Evolutionary conservation across 805 yeast genomes (phyloP), one percentile per base, ranked within the genome.

Genomic region (Candida ponderosae): DNA sequence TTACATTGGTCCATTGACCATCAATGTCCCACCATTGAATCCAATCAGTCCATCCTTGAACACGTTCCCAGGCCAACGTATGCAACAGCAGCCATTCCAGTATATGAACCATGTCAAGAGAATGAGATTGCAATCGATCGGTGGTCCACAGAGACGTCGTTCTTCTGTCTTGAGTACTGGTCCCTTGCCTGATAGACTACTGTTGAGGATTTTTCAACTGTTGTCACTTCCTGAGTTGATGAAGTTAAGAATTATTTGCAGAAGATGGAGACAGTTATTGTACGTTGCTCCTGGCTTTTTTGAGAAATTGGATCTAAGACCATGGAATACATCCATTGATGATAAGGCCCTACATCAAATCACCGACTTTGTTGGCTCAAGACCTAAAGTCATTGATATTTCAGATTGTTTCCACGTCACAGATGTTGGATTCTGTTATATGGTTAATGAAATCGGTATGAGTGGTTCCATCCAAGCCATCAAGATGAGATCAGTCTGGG

Each of bases 321-420:
- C 74, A 1, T 83, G 80, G 74, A 78, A 73, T 53, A 75, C 80
- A 4, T 57, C 68, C 5, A 64, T 83, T 17, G 69, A 74, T 46
- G 89, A 83, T 55, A 51, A 63, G 7, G 72, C 76, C 1, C 59
- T 82, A 36, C 65, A 68, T 11, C 63, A 70, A 32, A 79, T 83
- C 39, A 75, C 82, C 0, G 74, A 78, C 45, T 79, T 83, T 56
- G 88, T 77, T 14, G 87, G 87, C 2, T 65, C 82, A 4, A 62
- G 88, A 38, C 89, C 88, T 0, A 62, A 63, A 41, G 40, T 54
- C 14, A 74, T 83, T 32, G 72, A 81, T 48, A 68, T 83, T 15
- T 76, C 87, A 18, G 78, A 78, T 53, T 83, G 93, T 52, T 82
- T 77, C 61, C 89, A 83, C 53, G 65, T 83, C 7, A 80, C 89